Evolutionary conservation across 2,329 filamentous ascomycete species (phyloP), one percentile per base, ranked within the genome.

Genomic region (Aspergillus vadensis): DNA sequence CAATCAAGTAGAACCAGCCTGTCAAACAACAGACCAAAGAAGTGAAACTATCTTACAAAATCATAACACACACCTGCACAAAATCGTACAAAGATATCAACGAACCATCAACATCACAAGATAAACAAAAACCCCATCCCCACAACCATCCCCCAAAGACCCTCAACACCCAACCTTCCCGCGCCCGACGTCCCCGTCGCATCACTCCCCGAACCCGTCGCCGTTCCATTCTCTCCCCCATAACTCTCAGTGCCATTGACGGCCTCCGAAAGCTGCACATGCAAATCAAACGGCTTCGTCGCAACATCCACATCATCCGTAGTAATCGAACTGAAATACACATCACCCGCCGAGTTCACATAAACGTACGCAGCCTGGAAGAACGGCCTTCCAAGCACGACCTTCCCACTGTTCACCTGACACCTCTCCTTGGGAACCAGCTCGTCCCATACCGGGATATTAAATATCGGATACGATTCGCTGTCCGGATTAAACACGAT

Each of bases 311-410:
- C 23, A 5, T 41, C 23, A 12, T 55, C 53, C 41, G 23, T 47
- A 2, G 39, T 30, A 2, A 55, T 30, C 53, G 53, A 55, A 44
- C 39, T 47, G 19, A 55, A 55, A 36, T 55, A 55, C 39, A 55
- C 0, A 47, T 55, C 41, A 1, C 53, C 53, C 2, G 17, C 39
- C 2, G 25, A 39, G 0, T 23, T 32, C 4, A 58, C 43, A 32
- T 59, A 59, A 15, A 59, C n/a, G 41, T 59, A 59, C 4, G 57
- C 39, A 2, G 57, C 57, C 39, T 59, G 57, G 19, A 59, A 59
- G 30, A 59, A 59, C 32, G 57, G 57, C 12, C 57, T 15, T 7
- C 57, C 57, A 2, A 59, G 41, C 5, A 55, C 27, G 3, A 55
- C 10, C 39, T 10, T 15, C 5, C 14, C 53, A 9, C 10, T 21